Percentiles rank a stretch among this genome's conserved stretches.
These are phyloP conservation scores for Candida hispaniensis DNA, from an alignment of 805 yeast genomes.

Conservation along the genomic window DNA sequence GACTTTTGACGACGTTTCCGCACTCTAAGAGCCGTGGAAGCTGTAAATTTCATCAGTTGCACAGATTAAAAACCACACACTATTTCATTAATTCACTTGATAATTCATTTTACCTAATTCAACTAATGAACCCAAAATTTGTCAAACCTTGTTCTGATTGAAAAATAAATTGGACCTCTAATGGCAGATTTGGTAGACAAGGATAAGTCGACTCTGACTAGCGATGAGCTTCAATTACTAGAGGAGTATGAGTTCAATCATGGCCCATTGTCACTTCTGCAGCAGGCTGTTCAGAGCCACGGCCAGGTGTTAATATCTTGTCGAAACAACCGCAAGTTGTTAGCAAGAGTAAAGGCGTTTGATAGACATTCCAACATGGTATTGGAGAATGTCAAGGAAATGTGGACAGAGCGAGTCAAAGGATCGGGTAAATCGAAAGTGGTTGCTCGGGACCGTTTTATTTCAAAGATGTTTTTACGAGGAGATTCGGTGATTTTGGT, in stretches of 20 bases:
- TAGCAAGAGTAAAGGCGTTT: constrained; percentile 85
- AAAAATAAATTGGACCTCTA: no score
- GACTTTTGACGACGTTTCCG: constrained; percentile 8
- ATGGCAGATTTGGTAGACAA: constrained; percentile 61
- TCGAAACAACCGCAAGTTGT: constrained; percentile 84
- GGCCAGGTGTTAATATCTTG: constrained; percentile 78
- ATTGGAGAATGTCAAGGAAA: constrained; percentile 81
- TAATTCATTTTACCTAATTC: no score
- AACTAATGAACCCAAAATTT: no score
- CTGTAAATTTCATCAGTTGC: constrained; percentile 9
- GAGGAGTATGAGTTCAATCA: constrained; percentile 83
- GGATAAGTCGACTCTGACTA: constrained; percentile 71
- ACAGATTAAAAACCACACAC: not conserved
- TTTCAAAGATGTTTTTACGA: constrained; percentile 80
- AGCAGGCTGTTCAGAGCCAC: constrained; percentile 63
- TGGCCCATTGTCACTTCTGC: constrained; percentile 88
- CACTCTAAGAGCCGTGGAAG: constrained; percentile 3
- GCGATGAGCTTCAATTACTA: constrained; percentile 62
- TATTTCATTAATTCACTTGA: no score
- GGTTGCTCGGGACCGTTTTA: constrained; percentile 62
- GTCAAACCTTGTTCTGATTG: no score
- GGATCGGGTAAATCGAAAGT: constrained; percentile 62
- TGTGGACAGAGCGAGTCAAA: constrained; percentile 56
- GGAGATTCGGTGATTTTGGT: constrained; percentile 93
- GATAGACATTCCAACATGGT: constrained; percentile 95